Evolutionary conservation across 352 stramenopile species (phyloP), one percentile per base, ranked within the genome.

Genomic region (Globisporangium rhizosaccharum): DNA sequence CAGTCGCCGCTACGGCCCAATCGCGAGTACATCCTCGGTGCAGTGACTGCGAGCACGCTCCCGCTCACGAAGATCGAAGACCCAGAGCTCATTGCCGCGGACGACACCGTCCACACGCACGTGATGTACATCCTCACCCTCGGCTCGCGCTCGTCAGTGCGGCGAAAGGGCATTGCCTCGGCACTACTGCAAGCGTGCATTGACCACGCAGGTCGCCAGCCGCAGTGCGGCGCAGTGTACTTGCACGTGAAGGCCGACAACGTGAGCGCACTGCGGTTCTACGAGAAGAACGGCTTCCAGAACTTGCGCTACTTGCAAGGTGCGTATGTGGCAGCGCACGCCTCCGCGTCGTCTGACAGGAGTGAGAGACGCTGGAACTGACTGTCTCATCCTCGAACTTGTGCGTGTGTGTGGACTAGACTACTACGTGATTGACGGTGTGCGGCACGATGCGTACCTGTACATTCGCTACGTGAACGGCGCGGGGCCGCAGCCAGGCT

Each of bases 101-200:
- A 76, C 55, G 70, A 87, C 66, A 57, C 65, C 76, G 70, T 63
- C 17, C 79, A 97, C 68, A 87, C 75, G 2, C 75, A 83, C 57
- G 82, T 98, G 57, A 98, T 98, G 84, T 99, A 99, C 72, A 98
- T 99, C 53, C 90, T 99, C 59, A 98, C 96, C 33, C 74, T 99
- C 15, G 95, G 94, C 6, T 96, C 87, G 2, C 72, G 75, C n/a
- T 59, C 72, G 1, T 77, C 85, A 17, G 96, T 96, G 62, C 80
- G 96, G 61, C 68, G 92, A 17, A 76, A 77, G 39, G 93, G 94
- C 57, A 90, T 99, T 64, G 95, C 91, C 10, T 96, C 88, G 7
- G 82, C 81, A 47, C 68, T 99, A 48, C 63, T 99, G 25, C 66
- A 88, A 53, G 71, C 96, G 58, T 97, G 90, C 59, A 82, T 98